Base-by-base conservation (phyloP, 2,329 filamentous ascomycete species). In the Ascochyta clinopodiicola region DNA sequence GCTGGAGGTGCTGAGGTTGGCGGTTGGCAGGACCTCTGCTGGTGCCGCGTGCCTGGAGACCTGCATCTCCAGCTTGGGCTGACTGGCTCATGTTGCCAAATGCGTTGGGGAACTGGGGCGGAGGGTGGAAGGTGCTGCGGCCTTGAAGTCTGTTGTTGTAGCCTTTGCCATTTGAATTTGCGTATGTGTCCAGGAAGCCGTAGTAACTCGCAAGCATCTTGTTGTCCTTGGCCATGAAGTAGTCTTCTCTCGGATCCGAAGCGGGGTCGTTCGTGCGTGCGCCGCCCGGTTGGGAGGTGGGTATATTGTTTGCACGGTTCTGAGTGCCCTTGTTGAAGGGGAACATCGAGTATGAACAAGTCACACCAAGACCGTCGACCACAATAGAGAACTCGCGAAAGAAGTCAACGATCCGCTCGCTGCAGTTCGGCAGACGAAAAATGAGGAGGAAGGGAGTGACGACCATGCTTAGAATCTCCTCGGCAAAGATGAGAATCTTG, bases 141-240 rank as follows among this genome's bases (percentile, higher is more conserved):
- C 82, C 81, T 53, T 71, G 68, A 3, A 69, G 39, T 13, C 66
- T 55, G 80, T 83, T 65, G 65, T 77, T 47, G 76, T 75, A 51
- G 8, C 62, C 61, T 7, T 63, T 60, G 12, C 74, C 59, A 7
- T 49, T 63, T 12, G 74, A 61, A 32, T 55, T 73, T 52, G 56
- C 78, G 63, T 99, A 99, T 64, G 96, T 93, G 70, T 97, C 92
- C 56, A 97, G 81, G 74, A 99, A 99, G 2, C 93, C 92, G 68
- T 95, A 93, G 72, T 97, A 95, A 0, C 94, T 98, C 15, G 92
- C 91, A n/a, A 95, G 88, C 91, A 99, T 96, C 79, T 99, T 99
- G 60, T 93, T 91, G 69, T 99, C 93, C 71, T 97, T 97, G 9
- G 92, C 92, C 21, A 91, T 88, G 71, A 95, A 98, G 73, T 98